Conservation (phyloP, 2,329 filamentous ascomycete species). For the Penicillium verrucosum region DNA sequence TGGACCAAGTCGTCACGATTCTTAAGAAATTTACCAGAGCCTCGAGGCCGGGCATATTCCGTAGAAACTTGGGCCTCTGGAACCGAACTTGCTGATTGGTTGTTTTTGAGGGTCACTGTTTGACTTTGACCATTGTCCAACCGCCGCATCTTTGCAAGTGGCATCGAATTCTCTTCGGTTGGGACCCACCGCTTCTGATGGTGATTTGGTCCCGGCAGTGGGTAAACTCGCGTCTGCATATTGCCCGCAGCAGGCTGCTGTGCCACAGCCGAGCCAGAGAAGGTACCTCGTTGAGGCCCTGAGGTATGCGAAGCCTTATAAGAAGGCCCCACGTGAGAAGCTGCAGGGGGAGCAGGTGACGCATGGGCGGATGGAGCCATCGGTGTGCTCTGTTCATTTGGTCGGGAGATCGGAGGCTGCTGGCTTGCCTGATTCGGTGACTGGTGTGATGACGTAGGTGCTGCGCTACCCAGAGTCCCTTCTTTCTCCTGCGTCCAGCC, state of each 20-base stretch:
- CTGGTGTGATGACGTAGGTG: not conserved
- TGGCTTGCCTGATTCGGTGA: not conserved
- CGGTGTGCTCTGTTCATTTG: not conserved
- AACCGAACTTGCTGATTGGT: conserved; percentile 3
- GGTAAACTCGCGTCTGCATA: not conserved
- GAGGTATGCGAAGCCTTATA: not conserved
- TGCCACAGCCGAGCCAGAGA: not conserved
- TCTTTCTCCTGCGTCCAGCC: not conserved
- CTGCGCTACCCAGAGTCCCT: not conserved
- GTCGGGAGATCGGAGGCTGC: not conserved
- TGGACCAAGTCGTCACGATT: conserved; percentile 42
- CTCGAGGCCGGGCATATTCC: not conserved
- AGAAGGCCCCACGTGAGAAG: not conserved
- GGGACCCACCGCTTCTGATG: not conserved
- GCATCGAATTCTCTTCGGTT: not conserved
- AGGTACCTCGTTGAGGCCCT: not conserved
- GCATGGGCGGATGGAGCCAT: not conserved
- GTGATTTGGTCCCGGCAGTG: not conserved
- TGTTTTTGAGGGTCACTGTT: not conserved
- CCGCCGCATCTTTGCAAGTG: not conserved
- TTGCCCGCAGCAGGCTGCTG: not conserved
- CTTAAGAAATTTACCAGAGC: conserved; percentile 23
- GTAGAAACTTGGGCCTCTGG: conserved; percentile 5
- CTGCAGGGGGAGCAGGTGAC: not conserved
- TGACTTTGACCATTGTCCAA: not conserved